Conservation (phyloP, 2,329 filamentous ascomycete species). For the Ampelomyces quisqualis region DNA sequence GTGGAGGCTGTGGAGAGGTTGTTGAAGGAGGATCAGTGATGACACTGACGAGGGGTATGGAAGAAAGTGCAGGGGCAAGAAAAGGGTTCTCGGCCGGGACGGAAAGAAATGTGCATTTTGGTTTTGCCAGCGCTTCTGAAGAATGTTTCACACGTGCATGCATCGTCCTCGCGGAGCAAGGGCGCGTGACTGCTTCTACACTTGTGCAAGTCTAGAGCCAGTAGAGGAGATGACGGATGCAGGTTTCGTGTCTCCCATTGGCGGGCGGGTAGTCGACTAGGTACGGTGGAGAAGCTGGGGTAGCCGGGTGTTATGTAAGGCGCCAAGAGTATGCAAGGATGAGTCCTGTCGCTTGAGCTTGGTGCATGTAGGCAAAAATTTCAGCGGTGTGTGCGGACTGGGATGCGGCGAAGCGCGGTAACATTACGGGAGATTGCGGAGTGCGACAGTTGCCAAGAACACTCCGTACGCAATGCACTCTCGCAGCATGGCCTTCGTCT, state of each 20-base stretch:
- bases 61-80: background rate
- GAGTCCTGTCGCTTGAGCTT: constrained; percentile 1
- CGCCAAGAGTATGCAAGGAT: background rate
- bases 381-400: constrained; percentile 6
- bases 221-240: too few relatives aligned
- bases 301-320: constrained; percentile 1
- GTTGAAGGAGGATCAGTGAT: constrained; percentile 43
- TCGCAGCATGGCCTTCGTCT: too few relatives aligned
- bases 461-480: too few relatives aligned
- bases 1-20: constrained; percentile 62
- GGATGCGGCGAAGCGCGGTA: background rate
- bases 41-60: constrained; percentile 23
- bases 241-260: constrained; percentile 1
- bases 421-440: constrained; percentile 3
- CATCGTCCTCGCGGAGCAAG: background rate
- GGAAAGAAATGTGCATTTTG: too few relatives aligned
- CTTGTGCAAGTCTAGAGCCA: background rate
- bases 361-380: constrained; percentile 5
- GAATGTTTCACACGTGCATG: constrained; percentile 1
- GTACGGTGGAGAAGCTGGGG: constrained; percentile 2
- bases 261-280: background rate
- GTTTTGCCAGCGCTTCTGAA: background rate
- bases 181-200: background rate
- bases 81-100: background rate
- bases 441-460: too few relatives aligned